Conservation (phyloP, 2,329 filamentous ascomycete species). For the Neurospora sp. region DNA sequence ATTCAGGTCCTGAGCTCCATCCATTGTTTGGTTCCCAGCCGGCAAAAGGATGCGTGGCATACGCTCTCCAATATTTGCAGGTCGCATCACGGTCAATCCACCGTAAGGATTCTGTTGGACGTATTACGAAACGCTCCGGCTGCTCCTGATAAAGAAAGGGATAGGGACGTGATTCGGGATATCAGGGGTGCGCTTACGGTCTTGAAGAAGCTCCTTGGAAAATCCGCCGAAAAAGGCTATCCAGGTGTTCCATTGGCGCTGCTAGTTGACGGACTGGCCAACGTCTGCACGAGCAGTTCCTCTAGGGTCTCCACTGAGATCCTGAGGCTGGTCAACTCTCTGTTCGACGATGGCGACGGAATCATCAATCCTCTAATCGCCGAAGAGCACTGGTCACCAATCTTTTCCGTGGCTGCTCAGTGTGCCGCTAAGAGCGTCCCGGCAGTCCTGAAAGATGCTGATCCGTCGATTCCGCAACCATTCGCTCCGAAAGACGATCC, state of each 20-base stretch:
- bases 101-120: constrained; percentile 55
- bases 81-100: constrained; percentile 64
- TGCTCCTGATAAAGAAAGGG: constrained; percentile 22
- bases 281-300: constrained; percentile 36
- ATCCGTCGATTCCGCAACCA: constrained; percentile 14
- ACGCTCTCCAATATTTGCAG: constrained; percentile 61
- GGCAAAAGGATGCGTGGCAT: constrained; percentile 59
- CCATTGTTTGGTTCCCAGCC: constrained; percentile 51
- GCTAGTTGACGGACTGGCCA: constrained; percentile 47
- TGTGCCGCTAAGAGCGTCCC: constrained; percentile 34
- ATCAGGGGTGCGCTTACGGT: constrained; percentile 55
- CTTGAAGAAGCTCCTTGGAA: constrained; percentile 52
- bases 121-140: constrained; percentile 42
- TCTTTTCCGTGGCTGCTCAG: constrained; percentile 49
- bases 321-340: constrained; percentile 43
- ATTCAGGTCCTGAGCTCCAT: constrained; percentile 65
- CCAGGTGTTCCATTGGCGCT: constrained; percentile 49
- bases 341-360: constrained; percentile 43
- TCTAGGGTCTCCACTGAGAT: constrained; percentile 37
- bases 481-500: constrained; percentile 19
- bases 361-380: constrained; percentile 46
- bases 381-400: constrained; percentile 56
- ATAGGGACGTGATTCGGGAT: constrained; percentile 44
- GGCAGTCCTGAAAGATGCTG: constrained; percentile 11
- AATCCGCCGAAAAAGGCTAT: constrained; percentile 49